Percentiles rank a stretch among this genome's conserved stretches.
phyloP scores from a whole-genome alignment of 805 yeast genomes.

The Metschnikowia kofuensis region DNA sequence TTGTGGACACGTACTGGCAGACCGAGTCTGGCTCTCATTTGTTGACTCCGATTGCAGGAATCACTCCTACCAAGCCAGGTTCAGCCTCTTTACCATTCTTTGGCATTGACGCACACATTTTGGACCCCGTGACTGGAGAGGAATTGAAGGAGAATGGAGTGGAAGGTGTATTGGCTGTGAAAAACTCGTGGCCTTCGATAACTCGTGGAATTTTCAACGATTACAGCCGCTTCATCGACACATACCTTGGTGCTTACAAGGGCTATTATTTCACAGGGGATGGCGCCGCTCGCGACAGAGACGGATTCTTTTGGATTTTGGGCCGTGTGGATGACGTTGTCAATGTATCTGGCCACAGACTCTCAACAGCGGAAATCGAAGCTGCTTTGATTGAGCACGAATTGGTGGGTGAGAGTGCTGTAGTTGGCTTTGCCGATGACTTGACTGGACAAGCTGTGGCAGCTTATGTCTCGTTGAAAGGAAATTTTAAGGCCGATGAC shows the following conservation, averaged over 20 bases:
- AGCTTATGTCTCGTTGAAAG: slow-evolving; percentile 85
- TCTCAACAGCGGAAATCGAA: slow-evolving; percentile 98
- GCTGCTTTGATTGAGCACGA: slow-evolving; percentile 80
- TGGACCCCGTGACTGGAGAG: slow-evolving; percentile 90
- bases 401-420: slow-evolving; percentile 91
- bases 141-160: slow-evolving; percentile 85
- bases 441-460: slow-evolving; percentile 97
- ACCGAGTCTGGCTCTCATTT: slow-evolving; percentile 97
- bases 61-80: slow-evolving; percentile 94
- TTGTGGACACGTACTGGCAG: slow-evolving; percentile 98
- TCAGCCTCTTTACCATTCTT: slow-evolving; percentile 96
- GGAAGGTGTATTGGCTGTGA: slow-evolving; percentile 93
- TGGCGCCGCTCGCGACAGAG: slow-evolving; percentile 96
- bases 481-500: slow-evolving; percentile 33
- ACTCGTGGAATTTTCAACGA: slow-evolving; percentile 93
- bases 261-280: slow-evolving; percentile 96
- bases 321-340: slow-evolving; percentile 99
- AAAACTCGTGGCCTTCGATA: slow-evolving; percentile 97
- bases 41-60: slow-evolving; percentile 93
- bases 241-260: slow-evolving; percentile 90
- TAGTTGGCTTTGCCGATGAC: slow-evolving; percentile 91
- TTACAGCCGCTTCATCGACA: slow-evolving; percentile 82
- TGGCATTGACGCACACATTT: slow-evolving; percentile 85
- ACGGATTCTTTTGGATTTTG: slow-evolving; percentile 96
- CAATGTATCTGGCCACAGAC: slow-evolving; percentile 95